Base-by-base conservation (phyloP, 148 eudicot genomes). In the Agrostemma githago region DNA sequence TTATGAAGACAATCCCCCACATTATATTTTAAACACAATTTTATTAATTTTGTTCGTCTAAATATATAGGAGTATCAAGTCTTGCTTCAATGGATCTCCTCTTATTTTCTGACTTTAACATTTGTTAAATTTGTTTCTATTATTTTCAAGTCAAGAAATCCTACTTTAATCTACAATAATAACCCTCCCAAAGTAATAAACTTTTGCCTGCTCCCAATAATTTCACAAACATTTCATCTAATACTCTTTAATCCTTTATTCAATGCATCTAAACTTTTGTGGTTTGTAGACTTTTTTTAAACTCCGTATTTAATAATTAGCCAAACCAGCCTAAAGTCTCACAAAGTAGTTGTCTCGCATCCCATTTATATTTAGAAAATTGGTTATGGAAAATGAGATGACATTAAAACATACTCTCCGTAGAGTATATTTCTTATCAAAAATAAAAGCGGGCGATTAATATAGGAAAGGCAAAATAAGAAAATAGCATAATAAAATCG, bases 251-350 rank as follows among this genome's bases (percentile, higher is more conserved):
- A 66, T 51, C 21, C 43, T 34, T 66, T n/a, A 44, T 66, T 66
- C 69, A 66, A 40, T 66, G 69, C 69, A 66, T 66, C 69, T 66
- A 44, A 11, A 19, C 51, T 66, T 12, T 19, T 40, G 6, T 66
- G n/a, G 7, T n/a, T 26, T 26, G 34, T 26, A 26, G 34, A 26
- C 34, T 19, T 11, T n/a, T 41, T n/a, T 38, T 66, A 16, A 12
- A 5, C 5, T 5, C 26, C 1, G 34, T 26, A 26, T 66, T 66
- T 40, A 40, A 15, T 40, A 40, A 15, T 66, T 66, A 66, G 51
- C 51, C 69, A 40, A 15, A 40, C 69, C 69, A n/a, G 41, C 51
- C 6, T 12, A 66, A 66, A 38, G 68, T 39, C 40, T 65, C 34
- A 26, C 34, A 26, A 26, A 26, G 34, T 26, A 26, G 34, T 26